Base-by-base conservation (phyloP, 805 yeast genomes). In the Lipomyces lipofer region DNA sequence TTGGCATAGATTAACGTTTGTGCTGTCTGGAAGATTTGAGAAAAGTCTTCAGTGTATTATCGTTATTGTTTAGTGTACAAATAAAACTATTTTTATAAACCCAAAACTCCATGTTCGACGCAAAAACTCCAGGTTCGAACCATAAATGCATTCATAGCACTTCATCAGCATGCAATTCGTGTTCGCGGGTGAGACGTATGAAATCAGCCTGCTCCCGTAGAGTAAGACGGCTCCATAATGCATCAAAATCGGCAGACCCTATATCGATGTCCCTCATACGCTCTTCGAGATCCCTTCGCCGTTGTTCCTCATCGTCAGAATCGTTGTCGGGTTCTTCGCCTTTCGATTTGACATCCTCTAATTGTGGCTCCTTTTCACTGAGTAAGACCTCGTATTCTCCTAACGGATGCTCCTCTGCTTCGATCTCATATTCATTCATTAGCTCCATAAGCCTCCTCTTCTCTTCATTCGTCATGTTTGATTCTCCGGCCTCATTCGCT, bases 161-260 rank as follows among this genome's bases (percentile, higher is more conserved):
- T 27, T 39, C 51, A 33, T 30, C 13, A 8, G 40, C 36, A 10
- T 17, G 46, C 10, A 15, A 19, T 25, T 27, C 40, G 24, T 51
- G 54, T 45, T 36, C 52, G 22, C 46, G 30, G 24, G 27, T 29
- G 12, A 58, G 33, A 30, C 59, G 47, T 22, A 58, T 22, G 33
- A 58, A 58, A 28, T 58, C 62, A 3, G 62, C 60, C 38, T 58
- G 62, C 29, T 58, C 62, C 19, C 30, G 6, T 10, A 55, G 28
- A 9, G 62, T 58, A 12, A 56, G 47, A 7, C 57, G 28, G n/a
- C 40, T 32, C 62, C 62, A 58, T 10, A 58, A n/a, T 4, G 49
- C 49, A 10, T 56, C 54, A 43, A 58, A 56, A 12, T 54, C 62
- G 1, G 60, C 62, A 13, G 51, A 25, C 8, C 56, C 54, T 19